These are phyloP conservation scores for Candida lessepsii DNA, from an alignment of 805 yeast species.

Conservation along the genomic window DNA sequence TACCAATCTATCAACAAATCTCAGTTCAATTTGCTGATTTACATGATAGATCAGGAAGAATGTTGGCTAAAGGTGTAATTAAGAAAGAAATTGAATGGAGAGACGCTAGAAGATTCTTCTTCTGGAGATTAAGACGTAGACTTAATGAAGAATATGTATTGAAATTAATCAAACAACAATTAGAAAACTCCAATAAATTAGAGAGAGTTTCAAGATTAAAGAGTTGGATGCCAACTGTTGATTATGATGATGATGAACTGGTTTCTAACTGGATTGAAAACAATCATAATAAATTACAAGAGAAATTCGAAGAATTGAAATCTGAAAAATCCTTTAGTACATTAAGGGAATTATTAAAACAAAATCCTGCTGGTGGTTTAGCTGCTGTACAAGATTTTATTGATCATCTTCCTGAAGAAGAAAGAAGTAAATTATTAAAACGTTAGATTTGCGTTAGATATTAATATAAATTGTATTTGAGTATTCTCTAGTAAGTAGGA, in stretches of 20 bases:
- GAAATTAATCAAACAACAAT: slow-evolving; percentile 65
- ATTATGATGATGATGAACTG: slow-evolving; percentile 67
- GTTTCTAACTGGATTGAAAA: slow-evolving; percentile 86
- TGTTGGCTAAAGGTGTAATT: slow-evolving; percentile 92
- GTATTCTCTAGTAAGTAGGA: no score
- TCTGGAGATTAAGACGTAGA: slow-evolving; percentile 98
- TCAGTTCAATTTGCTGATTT: slow-evolving; percentile 96
- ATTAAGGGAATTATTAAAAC: slow-evolving; percentile 50
- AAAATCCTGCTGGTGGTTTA: slow-evolving; percentile 30
- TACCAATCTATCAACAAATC: slow-evolving; percentile 89
- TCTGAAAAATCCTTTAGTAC: slow-evolving; percentile 64
- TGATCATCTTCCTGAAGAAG: slow-evolving; percentile 33
- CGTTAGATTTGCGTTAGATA: not conserved
- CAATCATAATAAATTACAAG: slow-evolving; percentile 62
- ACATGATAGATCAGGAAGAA: slow-evolving; percentile 96
- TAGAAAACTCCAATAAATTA: slow-evolving; percentile 60
- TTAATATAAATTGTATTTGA: no score
- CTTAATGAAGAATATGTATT: slow-evolving; percentile 87
- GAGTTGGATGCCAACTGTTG: slow-evolving; percentile 80
- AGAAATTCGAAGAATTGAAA: slow-evolving; percentile 60
- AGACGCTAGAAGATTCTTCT: slow-evolving; percentile 90
- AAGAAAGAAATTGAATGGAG: slow-evolving; percentile 82
- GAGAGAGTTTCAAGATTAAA: slow-evolving; percentile 85
- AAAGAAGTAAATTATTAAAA: slow-evolving; percentile 20
- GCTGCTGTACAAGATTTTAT: slow-evolving; percentile 37